Evolutionary conservation across 257 asterid species (phyloP), one percentile per base, ranked within the genome.

Genomic region (Nicotiana paniculata): DNA sequence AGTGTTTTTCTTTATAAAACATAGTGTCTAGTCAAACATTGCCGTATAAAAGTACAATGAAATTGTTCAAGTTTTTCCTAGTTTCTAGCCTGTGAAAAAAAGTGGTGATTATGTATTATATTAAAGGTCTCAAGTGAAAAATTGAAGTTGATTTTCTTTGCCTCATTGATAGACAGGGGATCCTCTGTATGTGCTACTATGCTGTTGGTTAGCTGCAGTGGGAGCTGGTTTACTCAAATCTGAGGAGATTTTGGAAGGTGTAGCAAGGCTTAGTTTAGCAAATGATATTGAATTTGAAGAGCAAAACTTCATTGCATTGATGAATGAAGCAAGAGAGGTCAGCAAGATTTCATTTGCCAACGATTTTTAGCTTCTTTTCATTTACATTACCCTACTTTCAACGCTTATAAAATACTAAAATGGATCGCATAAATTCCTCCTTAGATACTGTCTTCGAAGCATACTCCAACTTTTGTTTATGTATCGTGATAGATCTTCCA

Each of bases 141-240:
- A 3, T 26, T 74, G 62, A 74, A 15, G 8, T 48, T 80, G 63
- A 54, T 35, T 37, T 54, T 59, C 43, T 66, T 70, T 81, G 81
- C 74, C 12, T 79, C 37, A 72, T 83, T 85, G 26, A 54, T 86
- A 96, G 99, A 81, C 85, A 62, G 99, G 99, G 74, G 98, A 96
- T 30, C 96, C 99, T 65, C 86, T 94, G 85, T 89, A 91, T 81
- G 98, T 96, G 84, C 87, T 94, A 84, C 80, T 93, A 16, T 94
- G 98, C 68, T 94, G 98, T 62, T 96, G 99, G 99, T 84, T 96
- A 61, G 97, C 98, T 70, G 98, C 98, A 4, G 92, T 94, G 55
- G 99, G 98, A 17, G 99, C 97, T 17, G 98, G 99, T 26, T 87
- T 94, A 85, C 95, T 96, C 26, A 96, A 96, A 84, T 87, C 98